Conservation (phyloP, 2,329 filamentous ascomycete genomes). For the Ascosphaera pollenicola region DNA sequence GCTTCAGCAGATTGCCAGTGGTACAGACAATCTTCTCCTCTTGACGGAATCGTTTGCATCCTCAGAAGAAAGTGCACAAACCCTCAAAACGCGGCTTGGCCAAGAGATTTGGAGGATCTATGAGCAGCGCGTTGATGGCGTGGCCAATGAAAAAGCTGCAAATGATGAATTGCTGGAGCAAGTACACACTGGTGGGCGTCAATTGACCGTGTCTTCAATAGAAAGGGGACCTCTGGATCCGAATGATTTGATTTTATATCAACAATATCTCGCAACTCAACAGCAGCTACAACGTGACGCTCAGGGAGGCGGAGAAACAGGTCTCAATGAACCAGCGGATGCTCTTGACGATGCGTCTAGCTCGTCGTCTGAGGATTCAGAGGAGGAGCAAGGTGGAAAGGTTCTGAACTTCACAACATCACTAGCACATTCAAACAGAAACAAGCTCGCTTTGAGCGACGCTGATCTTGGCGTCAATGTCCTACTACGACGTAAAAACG, state of each 20-base stretch:
- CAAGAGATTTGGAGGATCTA: conserved; percentile 63
- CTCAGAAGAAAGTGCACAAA: conserved; percentile 8
- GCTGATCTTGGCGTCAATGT: conserved; percentile 85
- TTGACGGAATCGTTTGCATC: conserved; percentile 46
- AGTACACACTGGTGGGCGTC: conserved; percentile 40
- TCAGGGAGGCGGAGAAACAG: conserved; percentile 43
- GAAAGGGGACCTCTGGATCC: conserved; percentile 45
- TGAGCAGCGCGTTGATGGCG: conserved; percentile 43
- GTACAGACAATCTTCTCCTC: conserved; percentile 64
- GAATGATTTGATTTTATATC: conserved; percentile 60
- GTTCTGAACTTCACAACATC: conserved; percentile 74
- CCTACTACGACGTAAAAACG: conserved; percentile 63
- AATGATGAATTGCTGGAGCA: conserved; percentile 40
- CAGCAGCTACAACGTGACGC: conserved; percentile 67
- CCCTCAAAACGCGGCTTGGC: conserved; percentile 36
- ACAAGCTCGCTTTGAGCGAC: conserved; percentile 68
- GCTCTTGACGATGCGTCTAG: conserved; percentile 54
- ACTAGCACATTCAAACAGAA: conserved; percentile 60
- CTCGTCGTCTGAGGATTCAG: conserved; percentile 72
- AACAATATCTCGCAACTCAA: conserved; percentile 80
- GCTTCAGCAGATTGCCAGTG: conserved; percentile 49
- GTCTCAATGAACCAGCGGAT: conserved; percentile 56
- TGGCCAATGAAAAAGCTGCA: conserved; percentile 32
- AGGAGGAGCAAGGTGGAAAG: conserved; percentile 76
- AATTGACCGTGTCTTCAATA: conserved; percentile 38